phyloP scores from a whole-genome alignment of 148 eudicot genomes.

The Amaranthus cruentus region DNA sequence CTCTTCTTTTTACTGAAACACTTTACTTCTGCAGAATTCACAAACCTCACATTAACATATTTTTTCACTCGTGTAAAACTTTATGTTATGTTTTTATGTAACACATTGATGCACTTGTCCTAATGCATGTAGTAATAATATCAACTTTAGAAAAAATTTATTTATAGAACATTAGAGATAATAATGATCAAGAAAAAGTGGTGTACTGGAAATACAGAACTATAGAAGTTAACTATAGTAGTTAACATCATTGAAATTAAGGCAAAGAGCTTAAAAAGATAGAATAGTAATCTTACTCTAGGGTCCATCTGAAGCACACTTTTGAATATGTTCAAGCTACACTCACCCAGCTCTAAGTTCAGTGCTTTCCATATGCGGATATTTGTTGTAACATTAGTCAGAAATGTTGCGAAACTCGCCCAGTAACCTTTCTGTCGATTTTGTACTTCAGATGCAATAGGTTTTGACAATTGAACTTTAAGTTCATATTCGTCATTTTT shows the following conservation, averaged over 20 bases:
- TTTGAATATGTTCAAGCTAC: constrained; percentile 15
- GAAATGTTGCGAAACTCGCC: constrained; percentile 3
- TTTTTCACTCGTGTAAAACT: too few species aligned
- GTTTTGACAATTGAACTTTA: constrained; percentile 13
- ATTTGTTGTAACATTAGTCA: constrained; percentile 15
- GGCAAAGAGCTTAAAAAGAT: not conserved
- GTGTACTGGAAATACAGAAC: too few species aligned
- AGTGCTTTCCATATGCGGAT: constrained; percentile 22
- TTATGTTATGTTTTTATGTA: too few species aligned
- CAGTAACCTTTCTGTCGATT: not conserved
- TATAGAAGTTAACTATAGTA: not conserved
- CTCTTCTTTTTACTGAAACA: too few species aligned
- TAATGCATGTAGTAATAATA: too few species aligned
- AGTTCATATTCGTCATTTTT: constrained; percentile 11
- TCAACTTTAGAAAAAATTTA: too few species aligned
- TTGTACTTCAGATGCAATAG: constrained; percentile 13
- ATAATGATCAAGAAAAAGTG: too few species aligned
- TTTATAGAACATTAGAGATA: too few species aligned
- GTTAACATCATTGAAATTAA: not conserved
- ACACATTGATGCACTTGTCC: too few species aligned
- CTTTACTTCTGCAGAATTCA: too few species aligned
- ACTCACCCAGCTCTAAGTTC: constrained; percentile 12
- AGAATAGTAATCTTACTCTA: not conserved
- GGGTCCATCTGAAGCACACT: constrained; percentile 5
- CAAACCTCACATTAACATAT: too few species aligned